Evolutionary conservation across 2,329 filamentous ascomycete species (phyloP), one percentile per base, ranked within the genome.

Genomic region (Dactylellina drechsleri): DNA sequence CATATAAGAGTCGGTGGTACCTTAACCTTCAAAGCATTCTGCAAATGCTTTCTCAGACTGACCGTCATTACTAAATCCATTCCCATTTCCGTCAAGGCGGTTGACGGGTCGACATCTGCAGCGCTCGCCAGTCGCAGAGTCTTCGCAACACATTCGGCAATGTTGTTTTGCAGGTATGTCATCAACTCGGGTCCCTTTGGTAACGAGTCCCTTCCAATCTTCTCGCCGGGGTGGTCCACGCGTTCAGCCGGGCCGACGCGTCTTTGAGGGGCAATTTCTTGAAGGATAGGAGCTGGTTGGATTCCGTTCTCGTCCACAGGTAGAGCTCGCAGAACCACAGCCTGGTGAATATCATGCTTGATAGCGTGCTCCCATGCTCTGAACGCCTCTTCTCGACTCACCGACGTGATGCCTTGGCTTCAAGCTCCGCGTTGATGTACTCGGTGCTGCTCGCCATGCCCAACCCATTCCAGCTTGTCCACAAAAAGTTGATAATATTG

Each of bases 41-140:
- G 81, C 41, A 84, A 75, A 75, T 82, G 79, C 49, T 78, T 77
- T 20, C 82, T 78, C 61, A 84, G 72, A 4, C 77, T 77, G 16
- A 83, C 80, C 0, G 80, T 83, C 82, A 83, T 82, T 10, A 84
- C 82, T 3, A 80, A 81, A 64, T 83, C 83, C 1, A 83, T 78
- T 1, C 83, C 83, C 31, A 83, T 54, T 66, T 84, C 82, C 1
- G 79, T 77, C n/a, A 84, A 66, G 6, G 81, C 79, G 3, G 80
- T 79, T 12, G 77, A 77, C 6, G 78, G 77, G 41, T 83, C 82
- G 4, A 83, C 80, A 1, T 83, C 81, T 0, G 80, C 79, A n/a
- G 78, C 76, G 1, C 76, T 62, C 4, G 36, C n/a, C 8, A 82
- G 67, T 64, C 81, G 80, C 49, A 84, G 77, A 4, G 83, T 80